Evolutionary conservation across 305 asterid species (phyloP), one percentile per base, ranked within the genome.

Genomic region (Fraxinus nigra): DNA sequence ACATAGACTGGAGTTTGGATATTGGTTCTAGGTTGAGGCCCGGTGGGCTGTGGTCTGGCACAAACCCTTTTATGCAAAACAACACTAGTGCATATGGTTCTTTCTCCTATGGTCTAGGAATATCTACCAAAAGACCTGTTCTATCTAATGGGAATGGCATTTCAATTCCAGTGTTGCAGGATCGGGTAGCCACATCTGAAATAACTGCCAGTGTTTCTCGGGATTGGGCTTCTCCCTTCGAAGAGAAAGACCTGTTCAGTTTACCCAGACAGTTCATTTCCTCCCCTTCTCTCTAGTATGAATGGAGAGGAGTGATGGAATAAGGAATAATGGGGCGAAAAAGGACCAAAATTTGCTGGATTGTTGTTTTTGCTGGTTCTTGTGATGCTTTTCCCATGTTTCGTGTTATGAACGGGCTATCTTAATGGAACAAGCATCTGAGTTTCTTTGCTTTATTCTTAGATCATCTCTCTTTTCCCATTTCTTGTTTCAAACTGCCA

Each of bases 141-240:
- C 76, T 89, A 24, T 38, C 91, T 3, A 87, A 79, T 78, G 90
- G 90, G 79, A 85, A 73, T 9, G 85, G 84, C 14, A 89, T 48
- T 13, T 33, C 86, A 2, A 81, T 81, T 26, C 56, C 79, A 5
- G 90, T 89, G 81, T 73, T 86, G 87, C 89, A 86, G 82, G 88
- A 86, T 4, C 88, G 84, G 79, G 85, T 76, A 30, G 80, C 84
- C 73, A 24, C 87, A 2, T 13, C 80, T 0, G 94, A 91, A 26
- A 51, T 84, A 0, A 79, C 87, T 48, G 82, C 79, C 0, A 87
- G 85, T 75, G 88, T 85, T 40, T 91, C 94, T 4, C 89, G 92
- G 76, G 97, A 92, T 69, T 95, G 98, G 98, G 87, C 89, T 73
- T 92, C 98, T 67, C 97, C 98, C 1, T 95, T 95, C 37, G 97